Percentiles rank a stretch among this genome's conserved stretches.
Evolutionary conservation across 352 stramenopile species (phyloP).

Genomic region (Pythium angustatum): DNA sequence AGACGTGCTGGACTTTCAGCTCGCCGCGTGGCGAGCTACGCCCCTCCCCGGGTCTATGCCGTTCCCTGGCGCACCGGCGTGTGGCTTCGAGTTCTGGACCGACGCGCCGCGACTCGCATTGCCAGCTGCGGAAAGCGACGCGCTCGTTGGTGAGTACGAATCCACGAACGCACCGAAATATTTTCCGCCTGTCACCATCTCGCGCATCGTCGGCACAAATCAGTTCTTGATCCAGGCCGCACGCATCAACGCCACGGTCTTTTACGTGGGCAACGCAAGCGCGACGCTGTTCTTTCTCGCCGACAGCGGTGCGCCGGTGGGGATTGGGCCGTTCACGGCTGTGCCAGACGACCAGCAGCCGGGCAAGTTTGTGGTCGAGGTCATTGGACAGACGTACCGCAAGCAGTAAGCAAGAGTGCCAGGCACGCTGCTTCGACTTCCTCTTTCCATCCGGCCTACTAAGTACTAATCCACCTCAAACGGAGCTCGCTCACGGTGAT

Average conservation of each 20-base stretch:
- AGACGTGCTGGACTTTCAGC: constrained; percentile 45
- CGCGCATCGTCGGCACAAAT: not conserved
- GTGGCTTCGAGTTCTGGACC: constrained; percentile 46
- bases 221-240: constrained; percentile 1
- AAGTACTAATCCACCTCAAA: too few relatives aligned
- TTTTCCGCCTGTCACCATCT: constrained; percentile 40
- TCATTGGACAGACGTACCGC: not conserved
- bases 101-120: constrained; percentile 34
- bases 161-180: constrained; percentile 37
- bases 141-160: constrained; percentile 46
- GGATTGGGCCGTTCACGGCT: not conserved
- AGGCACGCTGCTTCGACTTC: too few relatives aligned
- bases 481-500: too few relatives aligned
- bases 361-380: not conserved
- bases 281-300: not conserved
- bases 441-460: too few relatives aligned
- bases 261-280: constrained; percentile 6
- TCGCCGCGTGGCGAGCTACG: constrained; percentile 33
- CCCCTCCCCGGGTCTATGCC: constrained; percentile 20
- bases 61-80: constrained; percentile 35
- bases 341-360: not conserved
- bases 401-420: too few relatives aligned
- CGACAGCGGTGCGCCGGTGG: not conserved
- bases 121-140: constrained; percentile 16
- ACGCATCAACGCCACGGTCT: not conserved